Percentiles rank a stretch among this genome's conserved stretches.
phyloP scores from a whole-genome alignment of 495 filamentous ascomycete species.

The Articulospora tetracladia region DNA sequence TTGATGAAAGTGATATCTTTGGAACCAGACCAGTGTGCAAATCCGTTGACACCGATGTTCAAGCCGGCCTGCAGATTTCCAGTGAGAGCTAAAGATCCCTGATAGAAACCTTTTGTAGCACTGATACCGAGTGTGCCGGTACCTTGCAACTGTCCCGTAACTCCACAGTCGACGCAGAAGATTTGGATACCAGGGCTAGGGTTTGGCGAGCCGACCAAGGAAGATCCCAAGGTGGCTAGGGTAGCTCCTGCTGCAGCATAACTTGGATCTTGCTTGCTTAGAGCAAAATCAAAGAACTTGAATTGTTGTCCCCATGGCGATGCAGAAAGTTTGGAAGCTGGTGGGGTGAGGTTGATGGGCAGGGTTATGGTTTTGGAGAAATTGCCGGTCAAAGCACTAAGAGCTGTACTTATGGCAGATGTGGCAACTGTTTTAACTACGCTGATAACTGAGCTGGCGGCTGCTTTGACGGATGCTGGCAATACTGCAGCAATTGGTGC shows the following conservation, averaged over 20 bases:
- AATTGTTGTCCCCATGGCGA: slow-evolving; percentile 1
- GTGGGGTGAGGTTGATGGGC: neutral
- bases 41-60: slow-evolving; percentile 18
- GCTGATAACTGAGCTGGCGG: neutral
- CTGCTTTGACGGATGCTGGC: neutral
- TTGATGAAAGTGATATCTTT: slow-evolving; percentile 7
- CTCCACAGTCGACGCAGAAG: slow-evolving; percentile 4
- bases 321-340: neutral
- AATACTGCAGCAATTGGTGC: neutral
- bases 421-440: neutral
- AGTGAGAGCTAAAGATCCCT: slow-evolving; percentile 6
- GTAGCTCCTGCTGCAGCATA: neutral
- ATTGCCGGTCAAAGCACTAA: neutral
- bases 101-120: slow-evolving; percentile 4
- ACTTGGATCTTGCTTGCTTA: neutral
- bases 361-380: neutral
- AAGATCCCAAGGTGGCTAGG: neutral
- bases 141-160: neutral
- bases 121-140: neutral
- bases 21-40: slow-evolving; percentile 12
- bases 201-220: neutral
- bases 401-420: neutral
- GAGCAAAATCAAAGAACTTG: neutral
- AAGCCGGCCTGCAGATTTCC: slow-evolving; percentile 18
- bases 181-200: neutral